Conservation (phyloP, 2,329 filamentous ascomycete genomes). For the Xylariales sp. region DNA sequence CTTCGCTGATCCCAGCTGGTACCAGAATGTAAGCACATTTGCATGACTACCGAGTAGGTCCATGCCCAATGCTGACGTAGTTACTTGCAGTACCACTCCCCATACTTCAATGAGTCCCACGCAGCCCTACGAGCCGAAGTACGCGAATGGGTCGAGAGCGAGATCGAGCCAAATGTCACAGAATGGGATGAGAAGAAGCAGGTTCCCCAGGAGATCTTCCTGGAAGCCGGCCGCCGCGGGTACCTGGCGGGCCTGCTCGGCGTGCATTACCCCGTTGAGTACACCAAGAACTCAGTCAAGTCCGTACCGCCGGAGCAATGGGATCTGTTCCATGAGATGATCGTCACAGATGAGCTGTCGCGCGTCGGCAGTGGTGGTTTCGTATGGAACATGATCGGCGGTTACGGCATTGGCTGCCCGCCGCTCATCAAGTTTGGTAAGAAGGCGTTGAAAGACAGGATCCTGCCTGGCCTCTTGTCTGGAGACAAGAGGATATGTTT, state of each 20-base stretch:
- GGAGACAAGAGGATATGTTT: slow-evolving; percentile 97
- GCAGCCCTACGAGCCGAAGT: slow-evolving; percentile 86
- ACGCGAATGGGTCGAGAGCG: slow-evolving; percentile 83
- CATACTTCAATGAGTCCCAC: slow-evolving; percentile 94
- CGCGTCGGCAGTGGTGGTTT: slow-evolving; percentile 85
- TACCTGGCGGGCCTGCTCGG: slow-evolving; percentile 92
- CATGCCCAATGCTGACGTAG: too few relatives aligned
- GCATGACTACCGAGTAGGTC: too few relatives aligned
- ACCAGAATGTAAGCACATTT: slow-evolving; percentile 69
- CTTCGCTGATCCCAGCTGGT: slow-evolving; percentile 91
- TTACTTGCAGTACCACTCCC: slow-evolving; percentile 73
- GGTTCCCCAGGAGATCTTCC: slow-evolving; percentile 86
- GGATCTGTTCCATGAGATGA: slow-evolving; percentile 98
- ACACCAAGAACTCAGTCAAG: slow-evolving; percentile 66
- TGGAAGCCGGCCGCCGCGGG: slow-evolving; percentile 87
- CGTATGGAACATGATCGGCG: slow-evolving; percentile 94
- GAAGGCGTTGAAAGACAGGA: slow-evolving; percentile 77
- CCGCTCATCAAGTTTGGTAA: slow-evolving; percentile 89
- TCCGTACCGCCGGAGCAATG: slow-evolving; percentile 82
- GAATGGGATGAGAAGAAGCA: slow-evolving; percentile 97
- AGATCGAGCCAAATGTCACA: slow-evolving; percentile 84
- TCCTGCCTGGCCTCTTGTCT: slow-evolving; percentile 79
- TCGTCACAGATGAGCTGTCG: slow-evolving; percentile 90
- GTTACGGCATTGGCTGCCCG: slow-evolving; percentile 92
- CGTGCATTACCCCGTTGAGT: slow-evolving; percentile 72